These are phyloP conservation scores for Dryas integrifolia DNA, from an alignment of 331 rosid genomes.

Conservation along the genomic window DNA sequence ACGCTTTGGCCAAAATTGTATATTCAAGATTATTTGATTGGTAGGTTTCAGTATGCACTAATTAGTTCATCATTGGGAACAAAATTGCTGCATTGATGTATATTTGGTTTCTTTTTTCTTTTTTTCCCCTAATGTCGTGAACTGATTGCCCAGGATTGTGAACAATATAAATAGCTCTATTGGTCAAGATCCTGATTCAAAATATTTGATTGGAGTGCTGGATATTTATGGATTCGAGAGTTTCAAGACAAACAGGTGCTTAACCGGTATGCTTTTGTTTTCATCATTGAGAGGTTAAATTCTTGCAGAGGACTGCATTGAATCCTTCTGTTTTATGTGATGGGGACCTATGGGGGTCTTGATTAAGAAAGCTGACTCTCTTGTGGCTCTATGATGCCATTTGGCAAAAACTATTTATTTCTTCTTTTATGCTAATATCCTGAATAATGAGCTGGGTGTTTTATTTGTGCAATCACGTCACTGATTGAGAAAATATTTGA, in stretches of 20 bases:
- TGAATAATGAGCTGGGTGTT: not conserved
- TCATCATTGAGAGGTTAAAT: conserved; percentile 36
- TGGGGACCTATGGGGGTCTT: conserved; percentile 24
- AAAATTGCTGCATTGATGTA: not conserved
- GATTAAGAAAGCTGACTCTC: conserved; percentile 10
- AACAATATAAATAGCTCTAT: conserved; percentile 76
- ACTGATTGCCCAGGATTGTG: conserved; percentile 62
- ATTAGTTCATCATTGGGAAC: conserved; percentile 1
- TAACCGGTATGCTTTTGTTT: conserved; percentile 52
- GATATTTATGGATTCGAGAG: conserved; percentile 98
- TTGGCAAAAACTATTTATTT: not conserved
- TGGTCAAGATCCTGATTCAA: conserved; percentile 81
- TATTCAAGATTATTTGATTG: conserved; percentile 89
- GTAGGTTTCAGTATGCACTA: conserved; percentile 36
- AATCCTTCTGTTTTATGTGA: conserved; percentile 20
- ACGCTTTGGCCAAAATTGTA: conserved; percentile 81
- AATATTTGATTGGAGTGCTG: conserved; percentile 73
- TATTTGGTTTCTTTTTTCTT: conserved; percentile 10
- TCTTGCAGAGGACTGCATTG: conserved; percentile 23
- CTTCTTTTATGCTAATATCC: not conserved
- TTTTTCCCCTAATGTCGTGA: conserved; percentile 14
- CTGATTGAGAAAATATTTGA: not conserved
- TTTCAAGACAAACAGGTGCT: conserved; percentile 99
- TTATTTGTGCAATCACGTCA: conserved; percentile 5
- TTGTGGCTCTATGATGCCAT: conserved; percentile 15